Evolutionary conservation across 345 rosid species (phyloP).

Genomic region (Eutrema heterophyllum): DNA sequence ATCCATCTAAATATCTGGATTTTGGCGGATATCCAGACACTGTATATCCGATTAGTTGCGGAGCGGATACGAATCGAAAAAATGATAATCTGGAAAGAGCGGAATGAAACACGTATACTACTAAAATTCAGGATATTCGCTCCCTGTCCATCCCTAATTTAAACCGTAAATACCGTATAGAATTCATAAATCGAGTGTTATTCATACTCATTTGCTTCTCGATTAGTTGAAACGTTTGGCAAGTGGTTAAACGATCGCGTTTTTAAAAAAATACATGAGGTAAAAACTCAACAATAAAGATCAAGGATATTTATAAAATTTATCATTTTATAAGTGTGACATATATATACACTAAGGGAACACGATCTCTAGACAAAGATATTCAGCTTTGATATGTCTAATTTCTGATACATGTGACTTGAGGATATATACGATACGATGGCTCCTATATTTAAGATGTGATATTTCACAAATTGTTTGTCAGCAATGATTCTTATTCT

Average conservation of each 20-base stretch:
- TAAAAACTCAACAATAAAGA: background rate
- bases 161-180: background rate
- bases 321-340: background rate
- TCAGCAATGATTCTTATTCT: constrained; percentile 14
- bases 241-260: background rate
- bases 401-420: constrained; percentile 1
- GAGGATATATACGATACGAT: constrained; percentile 11
- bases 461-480: background rate
- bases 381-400: background rate
- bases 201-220: background rate
- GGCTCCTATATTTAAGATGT: constrained; percentile 18
- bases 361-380: constrained; percentile 17
- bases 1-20: no score
- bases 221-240: background rate
- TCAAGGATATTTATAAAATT: background rate
- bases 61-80: no score
- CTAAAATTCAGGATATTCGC: no score
- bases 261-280: background rate
- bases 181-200: background rate
- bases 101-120: no score
- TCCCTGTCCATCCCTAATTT: no score
- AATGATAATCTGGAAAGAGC: no score
- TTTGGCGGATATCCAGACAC: no score
- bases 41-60: no score
- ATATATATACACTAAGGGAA: constrained; percentile 17